Conservation (phyloP, 2,329 filamentous ascomycete genomes). For the Zymoseptoria brevis region DNA sequence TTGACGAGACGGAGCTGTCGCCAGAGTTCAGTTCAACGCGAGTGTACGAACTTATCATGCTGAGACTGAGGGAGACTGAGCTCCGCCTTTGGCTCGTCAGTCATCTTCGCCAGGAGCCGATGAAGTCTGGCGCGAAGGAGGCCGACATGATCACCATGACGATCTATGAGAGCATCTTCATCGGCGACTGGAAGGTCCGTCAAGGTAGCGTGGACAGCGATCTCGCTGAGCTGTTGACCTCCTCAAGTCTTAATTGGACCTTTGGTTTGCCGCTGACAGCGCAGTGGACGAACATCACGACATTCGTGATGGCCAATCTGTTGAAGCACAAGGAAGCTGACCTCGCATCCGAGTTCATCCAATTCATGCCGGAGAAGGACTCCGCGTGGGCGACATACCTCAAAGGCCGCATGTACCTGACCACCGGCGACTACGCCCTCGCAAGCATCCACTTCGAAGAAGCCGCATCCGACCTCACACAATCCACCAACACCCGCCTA, state of each 20-base stretch:
- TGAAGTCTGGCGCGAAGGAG: slow-evolving; percentile 4
- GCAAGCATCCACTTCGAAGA: slow-evolving; percentile 73
- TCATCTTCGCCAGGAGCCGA: slow-evolving; percentile 39
- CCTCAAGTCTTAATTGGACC: slow-evolving; percentile 42
- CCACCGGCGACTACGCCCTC: slow-evolving; percentile 62
- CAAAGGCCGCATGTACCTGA: slow-evolving; percentile 70
- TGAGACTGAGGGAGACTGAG: slow-evolving; percentile 64
- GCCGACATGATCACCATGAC: slow-evolving; percentile 20
- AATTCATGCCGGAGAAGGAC: slow-evolving; percentile 46
- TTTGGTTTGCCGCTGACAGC: slow-evolving; percentile 32
- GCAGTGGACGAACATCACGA: slow-evolving; percentile 33
- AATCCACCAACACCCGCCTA: neutral
- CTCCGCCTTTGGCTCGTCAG: slow-evolving; percentile 60
- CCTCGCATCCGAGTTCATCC: slow-evolving; percentile 57
- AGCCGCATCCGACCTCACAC: slow-evolving; percentile 43
- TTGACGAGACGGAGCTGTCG: slow-evolving; percentile 63
- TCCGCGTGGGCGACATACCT: slow-evolving; percentile 62
- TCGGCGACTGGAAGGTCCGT: slow-evolving; percentile 33
- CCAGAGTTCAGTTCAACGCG: slow-evolving; percentile 53
- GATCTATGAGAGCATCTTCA: slow-evolving; percentile 33
- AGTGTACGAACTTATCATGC: slow-evolving; percentile 62
- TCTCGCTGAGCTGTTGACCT: slow-evolving; percentile 32
- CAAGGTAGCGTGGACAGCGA: slow-evolving; percentile 11
- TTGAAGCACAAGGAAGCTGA: slow-evolving; percentile 36
- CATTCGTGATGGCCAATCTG: slow-evolving; percentile 37